Base-by-base conservation (phyloP, 768 basidiomycete genomes). In the Pseudohyphozyma bogoriensis region DNA sequence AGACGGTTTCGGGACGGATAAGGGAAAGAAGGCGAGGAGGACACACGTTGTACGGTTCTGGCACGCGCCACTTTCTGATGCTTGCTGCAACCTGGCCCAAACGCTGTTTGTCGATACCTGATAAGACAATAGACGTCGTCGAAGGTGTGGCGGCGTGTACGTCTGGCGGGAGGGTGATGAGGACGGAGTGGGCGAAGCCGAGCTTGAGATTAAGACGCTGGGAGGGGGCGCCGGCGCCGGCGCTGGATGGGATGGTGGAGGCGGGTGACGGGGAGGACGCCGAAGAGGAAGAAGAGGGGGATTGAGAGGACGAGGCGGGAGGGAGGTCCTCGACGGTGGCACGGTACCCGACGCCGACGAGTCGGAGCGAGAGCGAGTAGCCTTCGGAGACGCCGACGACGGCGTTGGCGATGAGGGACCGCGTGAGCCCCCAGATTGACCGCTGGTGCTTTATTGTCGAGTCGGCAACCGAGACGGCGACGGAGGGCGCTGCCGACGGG, bases 291-390 rank as follows among this genome's bases (percentile, higher is more conserved):
- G 45, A 28, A n/a, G 24, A 5, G 45, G 45, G 45, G 22, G 26
- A 42, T 22, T 18, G 9, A 3, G 57, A 22, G 18, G 55, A 20
- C 4, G 44, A 33, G 59, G 51, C 55, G 86, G 77, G 73, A 24
- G 87, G 86, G 70, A 87, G 85, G 13, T 81, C 80, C 76, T 99
- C 93, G 59, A 96, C 74, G 4, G 82, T 82, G 11, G 85, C 91
- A 70, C 93, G 80, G 77, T 89, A 99, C 2, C 93, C 92, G 36
- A 99, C 90, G 22, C 93, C 93, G 63, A 96, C 92, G 63, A 99
- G 82, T 70, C 85, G 85, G 20, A 99, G 73, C 18, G 89, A 84
- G 12, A 88, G 79, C 0, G 79, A 80, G 76, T 88, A 96, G 6
- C 92, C 92, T 60, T 84, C 81, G 7, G 88, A 86, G 79, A 96